Evolutionary conservation across 2,329 filamentous ascomycete species (phyloP), one percentile per base, ranked within the genome.

Genomic region (Fusarium sp.): DNA sequence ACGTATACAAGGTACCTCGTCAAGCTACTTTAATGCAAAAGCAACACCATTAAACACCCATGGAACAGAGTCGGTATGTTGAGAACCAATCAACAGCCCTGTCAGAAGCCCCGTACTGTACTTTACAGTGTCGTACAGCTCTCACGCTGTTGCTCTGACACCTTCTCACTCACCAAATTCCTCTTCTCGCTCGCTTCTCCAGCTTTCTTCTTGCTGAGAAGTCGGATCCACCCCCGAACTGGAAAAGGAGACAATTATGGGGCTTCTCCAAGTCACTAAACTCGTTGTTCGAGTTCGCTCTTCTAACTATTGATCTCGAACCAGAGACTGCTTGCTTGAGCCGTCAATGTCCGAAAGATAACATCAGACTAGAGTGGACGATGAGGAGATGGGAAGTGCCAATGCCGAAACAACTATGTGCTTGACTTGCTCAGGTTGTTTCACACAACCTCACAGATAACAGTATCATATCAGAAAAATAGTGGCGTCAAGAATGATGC

Each of bases 11-110:
- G 29, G 30, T 55, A 49, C 50, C 20, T 63, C 30, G 12, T 30
- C 9, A 40, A 25, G 30, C 30, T 47, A 43, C 47, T 25, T 27
- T 25, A 64, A 64, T 64, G 64, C 59, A 69, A 51, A 65, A 65
- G 59, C 63, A 66, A 57, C 68, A 60, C 44, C 42, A 65, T 65
- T 43, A 40, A 66, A 44, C 63, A 63, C 24, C 62, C 40, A 45
- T 66, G 55, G 47, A 49, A 62, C 66, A 53, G 22, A 52, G 40
- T 63, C 49, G 29, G 51, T 56, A 62, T 66, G 68, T 70, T 72
- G 68, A 69, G 68, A 62, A 54, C 68, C 68, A 71, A 71, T 70
- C 53, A 70, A 46, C 27, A 53, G 34, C 38, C 42, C 42, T 58
- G 38, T 29, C 27, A 29, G 15, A 38, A 25, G 12, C 40, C 20